Conservation (phyloP, 192 early-diverging fungal species). For the Rhizoclosmatium sp. region DNA sequence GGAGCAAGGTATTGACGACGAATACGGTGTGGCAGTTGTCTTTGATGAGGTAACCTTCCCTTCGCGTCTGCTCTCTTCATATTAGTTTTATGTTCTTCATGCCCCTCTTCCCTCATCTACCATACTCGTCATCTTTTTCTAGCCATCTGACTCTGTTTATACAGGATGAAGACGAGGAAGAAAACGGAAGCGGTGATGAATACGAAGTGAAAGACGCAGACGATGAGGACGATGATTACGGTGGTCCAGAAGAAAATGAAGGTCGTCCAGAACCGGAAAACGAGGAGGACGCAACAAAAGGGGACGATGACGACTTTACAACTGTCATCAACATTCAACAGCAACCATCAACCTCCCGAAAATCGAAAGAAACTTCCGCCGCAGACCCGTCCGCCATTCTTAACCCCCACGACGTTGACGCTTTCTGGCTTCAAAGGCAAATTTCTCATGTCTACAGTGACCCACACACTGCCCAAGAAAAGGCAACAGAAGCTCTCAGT, state of each 20-base stretch:
- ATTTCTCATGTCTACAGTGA: slow-evolving; percentile 84
- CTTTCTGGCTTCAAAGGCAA: slow-evolving; percentile 95
- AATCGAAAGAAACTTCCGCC: slow-evolving; percentile 21
- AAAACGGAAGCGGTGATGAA: slow-evolving; percentile 61
- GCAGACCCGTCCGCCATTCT: slow-evolving; percentile 16
- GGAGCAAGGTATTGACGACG: slow-evolving; percentile 73
- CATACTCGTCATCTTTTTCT: slow-evolving; percentile 19
- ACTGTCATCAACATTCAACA: slow-evolving; percentile 42
- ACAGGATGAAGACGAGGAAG: slow-evolving; percentile 78
- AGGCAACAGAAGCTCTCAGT: slow-evolving; percentile 77
- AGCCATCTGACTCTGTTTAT: slow-evolving; percentile 46
- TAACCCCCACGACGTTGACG: slow-evolving; percentile 87
- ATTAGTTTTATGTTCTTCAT: not conserved
- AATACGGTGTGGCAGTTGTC: slow-evolving; percentile 91
- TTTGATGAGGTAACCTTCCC: slow-evolving; percentile 90
- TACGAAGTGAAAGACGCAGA: slow-evolving; percentile 71
- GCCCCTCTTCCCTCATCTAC: not conserved
- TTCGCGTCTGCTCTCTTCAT: not conserved
- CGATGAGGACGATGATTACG: too few species aligned
- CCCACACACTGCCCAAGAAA: slow-evolving; percentile 86
- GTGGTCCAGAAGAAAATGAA: slow-evolving; percentile 34
- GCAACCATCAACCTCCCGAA: not conserved
- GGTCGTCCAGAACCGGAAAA: slow-evolving; percentile 38
- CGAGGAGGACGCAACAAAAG: slow-evolving; percentile 38
- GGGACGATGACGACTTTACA: slow-evolving; percentile 54